phyloP scores from a whole-genome alignment of 2,329 filamentous ascomycete genomes.

The Colletotrichum cuscutae region DNA sequence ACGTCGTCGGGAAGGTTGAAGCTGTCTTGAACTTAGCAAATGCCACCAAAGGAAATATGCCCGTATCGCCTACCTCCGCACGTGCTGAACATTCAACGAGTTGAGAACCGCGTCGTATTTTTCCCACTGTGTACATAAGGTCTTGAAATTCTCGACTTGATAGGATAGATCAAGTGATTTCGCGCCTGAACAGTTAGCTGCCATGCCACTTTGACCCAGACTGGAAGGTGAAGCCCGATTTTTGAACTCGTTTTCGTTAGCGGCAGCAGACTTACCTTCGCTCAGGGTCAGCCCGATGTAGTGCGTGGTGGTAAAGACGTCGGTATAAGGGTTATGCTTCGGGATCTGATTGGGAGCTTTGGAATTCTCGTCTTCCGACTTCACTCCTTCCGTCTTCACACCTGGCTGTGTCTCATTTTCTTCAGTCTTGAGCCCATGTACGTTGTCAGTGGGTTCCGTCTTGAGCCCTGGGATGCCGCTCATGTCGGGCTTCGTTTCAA shows the following conservation, averaged over 20 bases:
- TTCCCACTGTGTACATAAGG: conserved; percentile 79
- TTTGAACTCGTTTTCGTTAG: conserved; percentile 31
- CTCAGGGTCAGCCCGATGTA: conserved; percentile 90
- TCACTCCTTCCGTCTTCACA: conserved; percentile 18
- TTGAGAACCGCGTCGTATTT: conserved; percentile 81
- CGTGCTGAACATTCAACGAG: conserved; percentile 83
- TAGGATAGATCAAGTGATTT: conserved; percentile 82
- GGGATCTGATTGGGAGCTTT: conserved; percentile 14
- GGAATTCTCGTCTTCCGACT: conserved; percentile 32
- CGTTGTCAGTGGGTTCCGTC: conserved; percentile 42
- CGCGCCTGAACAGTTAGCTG: conserved; percentile 61
- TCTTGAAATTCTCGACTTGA: conserved; percentile 88
- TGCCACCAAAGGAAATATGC: background rate
- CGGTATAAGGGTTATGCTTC: conserved; percentile 36
- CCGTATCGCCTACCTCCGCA: conserved; percentile 76
- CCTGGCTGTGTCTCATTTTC: conserved; percentile 22
- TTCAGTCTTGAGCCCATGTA: background rate
- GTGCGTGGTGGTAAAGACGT: conserved; percentile 88
- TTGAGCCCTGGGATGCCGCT: conserved; percentile 38
- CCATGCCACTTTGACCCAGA: background rate
- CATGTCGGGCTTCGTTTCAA: conserved; percentile 29
- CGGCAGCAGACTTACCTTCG: conserved; percentile 67
- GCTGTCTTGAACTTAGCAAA: conserved; percentile 56
- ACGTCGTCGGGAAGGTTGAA: conserved; percentile 90
- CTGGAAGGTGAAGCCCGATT: background rate